Evolutionary conservation across 441 rosid species (phyloP), one percentile per base, ranked within the genome.

Genomic region (Erysimum cheiri): DNA sequence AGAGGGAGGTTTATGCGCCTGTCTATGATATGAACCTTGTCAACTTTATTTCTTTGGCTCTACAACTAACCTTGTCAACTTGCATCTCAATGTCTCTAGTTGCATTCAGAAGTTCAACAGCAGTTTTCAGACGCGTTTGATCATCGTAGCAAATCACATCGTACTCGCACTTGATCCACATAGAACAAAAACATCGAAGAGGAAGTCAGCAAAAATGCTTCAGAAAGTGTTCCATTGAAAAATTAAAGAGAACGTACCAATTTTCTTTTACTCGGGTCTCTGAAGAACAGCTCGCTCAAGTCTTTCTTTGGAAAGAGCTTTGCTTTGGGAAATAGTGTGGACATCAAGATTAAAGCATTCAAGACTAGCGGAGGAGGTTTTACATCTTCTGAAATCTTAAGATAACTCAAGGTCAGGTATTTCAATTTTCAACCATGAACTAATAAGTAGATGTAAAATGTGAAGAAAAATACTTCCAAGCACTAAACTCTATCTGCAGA

Each of bases 331-430:
- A 86, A 53, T 22, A 86, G 54, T 47, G 79, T 82, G 5, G 98
- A 80, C 78, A 87, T 37, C 67, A 80, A 50, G 37, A 80, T 84
- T 59, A 91, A 68, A 32, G 65, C 73, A 70, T 87, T 89, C 82
- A 83, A 69, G 67, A 88, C 79, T 70, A 84, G 76, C 57, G 81
- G 75, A 6, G 96, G 85, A 54, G 97, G 97, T 68, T 61, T 84
- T 62, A 88, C 79, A 55, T 82, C 92, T 68, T 89, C 97, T 88
- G 96, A 78, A 78, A 94, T 90, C 98, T 92, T 89, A 57, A 57
- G 68, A 62, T 36, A 80, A 81, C 47, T 74, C 70, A 60, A 70
- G 59, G 79, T 87, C 78, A 84, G 48, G 46, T 31, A 48, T 48
- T 57, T 47, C 26, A 54, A 53, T 52, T 48, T 57, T 47, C 26